Conservation (phyloP, 306 rosid genomes). For the Castanopsis chinensis region DNA sequence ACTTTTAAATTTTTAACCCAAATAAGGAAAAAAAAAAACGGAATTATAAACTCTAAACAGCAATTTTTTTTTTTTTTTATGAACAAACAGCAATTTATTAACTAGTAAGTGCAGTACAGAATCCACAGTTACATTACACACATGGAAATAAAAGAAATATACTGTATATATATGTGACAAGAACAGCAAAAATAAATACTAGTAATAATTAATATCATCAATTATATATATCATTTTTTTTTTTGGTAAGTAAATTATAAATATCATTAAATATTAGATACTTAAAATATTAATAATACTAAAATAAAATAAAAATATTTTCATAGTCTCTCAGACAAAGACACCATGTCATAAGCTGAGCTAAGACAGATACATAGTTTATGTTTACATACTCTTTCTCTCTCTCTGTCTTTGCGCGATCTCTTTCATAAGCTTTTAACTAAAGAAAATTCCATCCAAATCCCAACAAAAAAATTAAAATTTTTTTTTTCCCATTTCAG, state of each 20-base stretch:
- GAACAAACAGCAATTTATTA: not conserved
- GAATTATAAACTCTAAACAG: not conserved
- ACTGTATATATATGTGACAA: not conserved
- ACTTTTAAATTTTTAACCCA: not conserved
- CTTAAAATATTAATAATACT: conserved; percentile 11
- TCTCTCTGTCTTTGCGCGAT: conserved; percentile 52
- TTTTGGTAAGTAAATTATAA: too few relatives aligned
- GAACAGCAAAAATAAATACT: not conserved
- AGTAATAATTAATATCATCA: not conserved
- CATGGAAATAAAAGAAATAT: too few relatives aligned
- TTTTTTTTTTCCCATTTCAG: conserved; percentile 33
- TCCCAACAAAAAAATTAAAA: conserved; percentile 27
- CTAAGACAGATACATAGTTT: not conserved
- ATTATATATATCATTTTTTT: not conserved
- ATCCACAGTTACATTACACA: too few relatives aligned
- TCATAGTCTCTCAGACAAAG: conserved; percentile 17
- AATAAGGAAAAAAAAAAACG: not conserved
- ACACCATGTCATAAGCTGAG: conserved; percentile 35
- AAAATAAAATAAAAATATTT: not conserved
- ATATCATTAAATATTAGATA: not conserved
- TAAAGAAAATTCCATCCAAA: conserved; percentile 38
- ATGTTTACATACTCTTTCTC: not conserved
- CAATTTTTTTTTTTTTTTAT: too few relatives aligned
- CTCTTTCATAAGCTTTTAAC: conserved; percentile 51
- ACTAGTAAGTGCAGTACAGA: not conserved